Conservation (phyloP, 2,329 filamentous ascomycete species). For the Penicillium sp. region DNA sequence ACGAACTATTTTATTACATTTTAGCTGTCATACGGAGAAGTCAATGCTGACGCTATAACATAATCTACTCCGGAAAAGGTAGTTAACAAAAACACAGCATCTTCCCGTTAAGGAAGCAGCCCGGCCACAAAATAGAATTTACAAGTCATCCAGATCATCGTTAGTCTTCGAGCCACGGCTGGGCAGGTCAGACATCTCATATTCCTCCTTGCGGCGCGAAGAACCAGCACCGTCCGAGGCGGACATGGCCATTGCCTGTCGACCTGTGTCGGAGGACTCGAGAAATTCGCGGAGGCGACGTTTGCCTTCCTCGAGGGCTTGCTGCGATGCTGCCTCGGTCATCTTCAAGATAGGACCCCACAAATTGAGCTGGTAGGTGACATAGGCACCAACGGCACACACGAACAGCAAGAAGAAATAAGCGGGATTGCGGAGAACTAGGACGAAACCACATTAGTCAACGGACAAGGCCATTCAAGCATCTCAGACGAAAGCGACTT, state of each 20-base stretch:
- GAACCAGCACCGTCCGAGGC: slow-evolving; percentile 40
- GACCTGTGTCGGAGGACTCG: slow-evolving; percentile 80
- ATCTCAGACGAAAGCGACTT: slow-evolving; percentile 46
- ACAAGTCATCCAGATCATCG: slow-evolving; percentile 43
- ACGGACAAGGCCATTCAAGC: too few species aligned
- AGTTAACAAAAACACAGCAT: slow-evolving; percentile 17
- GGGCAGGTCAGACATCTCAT: slow-evolving; percentile 58
- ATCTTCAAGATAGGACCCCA: slow-evolving; percentile 96
- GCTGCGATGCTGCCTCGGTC: slow-evolving; percentile 82
- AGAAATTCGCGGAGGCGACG: slow-evolving; percentile 88
- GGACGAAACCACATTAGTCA: slow-evolving; percentile 1
- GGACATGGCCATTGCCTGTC: slow-evolving; percentile 80
- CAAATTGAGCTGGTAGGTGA: slow-evolving; percentile 91
- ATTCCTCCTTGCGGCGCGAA: slow-evolving; percentile 52
- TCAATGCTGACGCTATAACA: slow-evolving; percentile 17
- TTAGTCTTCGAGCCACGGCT: slow-evolving; percentile 27
- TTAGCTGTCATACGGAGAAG: background rate
- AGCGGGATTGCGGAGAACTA: slow-evolving; percentile 90
- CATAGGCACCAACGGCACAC: slow-evolving; percentile 74
- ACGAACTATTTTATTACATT: slow-evolving; percentile 13
- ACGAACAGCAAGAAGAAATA: slow-evolving; percentile 90
- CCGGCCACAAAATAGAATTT: slow-evolving; percentile 20
- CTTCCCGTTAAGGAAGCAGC: slow-evolving; percentile 3
- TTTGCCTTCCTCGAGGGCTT: slow-evolving; percentile 90
- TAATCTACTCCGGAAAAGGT: slow-evolving; percentile 16